A percentile compares a stretch with the other conserved stretches of the same genome.
Conservation (phyloP, 1,284 basidiomycete species). For the Schizophyllum amplum region DNA sequence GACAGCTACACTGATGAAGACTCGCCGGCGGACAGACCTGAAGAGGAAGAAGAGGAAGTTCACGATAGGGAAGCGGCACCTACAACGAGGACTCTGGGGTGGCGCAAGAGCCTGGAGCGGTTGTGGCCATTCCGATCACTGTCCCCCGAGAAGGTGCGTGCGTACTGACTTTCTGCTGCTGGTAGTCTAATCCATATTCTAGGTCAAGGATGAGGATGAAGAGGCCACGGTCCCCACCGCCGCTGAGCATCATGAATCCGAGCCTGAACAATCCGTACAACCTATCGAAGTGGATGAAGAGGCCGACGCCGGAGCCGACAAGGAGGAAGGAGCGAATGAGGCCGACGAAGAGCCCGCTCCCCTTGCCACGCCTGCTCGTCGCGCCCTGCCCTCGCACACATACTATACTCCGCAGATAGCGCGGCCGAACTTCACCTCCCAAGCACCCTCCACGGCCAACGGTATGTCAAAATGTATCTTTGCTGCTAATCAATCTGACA, state of each 20-base stretch:
- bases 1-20: conserved; percentile 9
- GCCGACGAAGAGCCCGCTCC: conserved; percentile 16
- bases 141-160: conserved; percentile 8
- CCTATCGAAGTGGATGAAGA: conserved; percentile 15
- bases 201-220: conserved; percentile 5
- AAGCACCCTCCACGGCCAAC: neutral
- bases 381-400: neutral
- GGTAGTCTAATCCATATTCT: neutral
- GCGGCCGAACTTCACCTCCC: neutral
- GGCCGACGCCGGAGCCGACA: conserved; percentile 22
- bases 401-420: neutral
- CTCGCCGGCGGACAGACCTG: conserved; percentile 3
- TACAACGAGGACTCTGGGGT: conserved; percentile 2
- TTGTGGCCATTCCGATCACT: conserved; percentile 7
- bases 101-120: conserved; percentile 13
- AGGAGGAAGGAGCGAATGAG: conserved; percentile 6
- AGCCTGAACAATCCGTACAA: conserved; percentile 21
- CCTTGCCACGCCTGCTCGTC: neutral
- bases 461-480: neutral
- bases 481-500: neutral
- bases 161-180: neutral
- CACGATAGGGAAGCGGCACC: neutral
- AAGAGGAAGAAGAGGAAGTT: neutral
- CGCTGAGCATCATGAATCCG: conserved; percentile 14
- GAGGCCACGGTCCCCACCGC: neutral